These are phyloP conservation scores for Geotrichum aggregatum DNA, from an alignment of 1,139 yeast genomes.

Conservation along the genomic window DNA sequence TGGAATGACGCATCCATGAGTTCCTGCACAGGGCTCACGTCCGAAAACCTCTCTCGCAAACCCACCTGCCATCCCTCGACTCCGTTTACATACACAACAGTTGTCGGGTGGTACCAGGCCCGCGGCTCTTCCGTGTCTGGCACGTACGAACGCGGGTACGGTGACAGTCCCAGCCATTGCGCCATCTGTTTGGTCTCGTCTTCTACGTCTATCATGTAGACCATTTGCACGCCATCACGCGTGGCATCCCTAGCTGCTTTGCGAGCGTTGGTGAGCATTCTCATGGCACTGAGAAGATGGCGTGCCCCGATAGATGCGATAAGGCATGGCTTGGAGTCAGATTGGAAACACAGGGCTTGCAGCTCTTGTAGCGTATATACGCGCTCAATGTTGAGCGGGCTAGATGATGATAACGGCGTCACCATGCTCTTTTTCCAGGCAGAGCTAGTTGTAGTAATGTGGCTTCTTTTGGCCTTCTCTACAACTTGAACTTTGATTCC, in stretches of 20 bases:
- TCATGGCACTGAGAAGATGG: background rate
- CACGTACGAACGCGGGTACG: background rate
- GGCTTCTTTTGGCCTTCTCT: too few species aligned
- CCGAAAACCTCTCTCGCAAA: background rate
- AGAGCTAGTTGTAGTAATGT: background rate
- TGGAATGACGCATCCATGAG: background rate
- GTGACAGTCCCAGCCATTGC: background rate
- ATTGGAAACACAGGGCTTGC: background rate
- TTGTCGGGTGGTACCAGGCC: slow-evolving; percentile 2
- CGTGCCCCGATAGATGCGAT: slow-evolving; percentile 2
- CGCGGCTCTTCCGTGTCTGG: background rate
- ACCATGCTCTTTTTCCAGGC: background rate
- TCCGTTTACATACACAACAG: background rate
- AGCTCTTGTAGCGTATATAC: background rate
- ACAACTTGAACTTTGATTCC: too few species aligned
- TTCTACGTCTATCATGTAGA: background rate
- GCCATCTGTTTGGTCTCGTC: slow-evolving; percentile 5
- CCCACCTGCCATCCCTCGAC: slow-evolving; percentile 1
- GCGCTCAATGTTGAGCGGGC: background rate
- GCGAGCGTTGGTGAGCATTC: background rate
- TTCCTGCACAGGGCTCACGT: background rate
- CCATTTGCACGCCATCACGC: background rate
- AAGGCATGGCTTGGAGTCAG: slow-evolving; percentile 1
- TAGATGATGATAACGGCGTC: background rate
- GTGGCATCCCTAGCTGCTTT: background rate